Conservation (phyloP, 176 grass and related monocot species). For the Microstegium vimineum region DNA sequence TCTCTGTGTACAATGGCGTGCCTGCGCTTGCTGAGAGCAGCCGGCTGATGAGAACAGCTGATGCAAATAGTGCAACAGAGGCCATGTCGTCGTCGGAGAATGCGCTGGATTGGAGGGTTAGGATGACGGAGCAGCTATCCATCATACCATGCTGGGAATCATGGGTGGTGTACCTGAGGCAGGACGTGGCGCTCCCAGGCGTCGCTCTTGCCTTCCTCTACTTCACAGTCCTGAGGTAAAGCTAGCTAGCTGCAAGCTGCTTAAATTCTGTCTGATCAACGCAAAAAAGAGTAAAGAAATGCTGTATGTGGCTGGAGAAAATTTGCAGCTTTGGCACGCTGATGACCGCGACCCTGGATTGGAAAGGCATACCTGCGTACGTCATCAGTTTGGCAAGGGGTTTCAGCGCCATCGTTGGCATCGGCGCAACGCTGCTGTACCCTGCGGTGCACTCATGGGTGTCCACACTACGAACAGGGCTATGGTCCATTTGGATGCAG, state of each 20-base stretch:
- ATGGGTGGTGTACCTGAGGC: constrained; percentile 66
- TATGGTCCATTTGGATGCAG: constrained; percentile 83
- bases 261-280: not conserved
- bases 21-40: constrained; percentile 52
- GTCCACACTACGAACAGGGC: constrained; percentile 67
- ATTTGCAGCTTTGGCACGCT: constrained; percentile 72
- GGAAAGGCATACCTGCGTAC: constrained; percentile 85
- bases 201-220: constrained; percentile 79
- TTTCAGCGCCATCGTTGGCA: constrained; percentile 62
- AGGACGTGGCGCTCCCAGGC: constrained; percentile 80
- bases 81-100: not conserved
- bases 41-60: constrained; percentile 27
- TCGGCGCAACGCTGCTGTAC: constrained; percentile 71
- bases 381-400: constrained; percentile 73
- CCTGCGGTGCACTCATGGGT: constrained; percentile 55
- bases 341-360: constrained; percentile 86
- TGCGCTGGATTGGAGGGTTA: constrained; percentile 27
- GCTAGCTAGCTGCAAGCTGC: not conserved
- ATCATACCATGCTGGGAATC: constrained; percentile 68
- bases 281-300: not conserved
- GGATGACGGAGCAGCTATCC: constrained; percentile 35
- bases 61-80: not conserved
- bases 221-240: constrained; percentile 70
- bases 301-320: not conserved
- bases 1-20: constrained; percentile 66